Base-by-base conservation (phyloP, 202 grass and related monocot species). In the Saccharum hybrid region DNA sequence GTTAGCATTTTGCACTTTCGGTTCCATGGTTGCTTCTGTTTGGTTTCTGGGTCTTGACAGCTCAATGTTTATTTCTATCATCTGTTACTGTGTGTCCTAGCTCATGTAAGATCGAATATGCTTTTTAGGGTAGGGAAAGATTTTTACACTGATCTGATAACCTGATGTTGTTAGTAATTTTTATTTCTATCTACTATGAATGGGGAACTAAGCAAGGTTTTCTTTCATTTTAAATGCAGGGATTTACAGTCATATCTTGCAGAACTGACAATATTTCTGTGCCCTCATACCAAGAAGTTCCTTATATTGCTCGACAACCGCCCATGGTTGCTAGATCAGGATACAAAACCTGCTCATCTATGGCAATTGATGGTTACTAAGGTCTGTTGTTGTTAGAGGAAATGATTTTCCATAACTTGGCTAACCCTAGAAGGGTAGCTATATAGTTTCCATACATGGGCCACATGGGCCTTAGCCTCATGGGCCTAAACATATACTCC, bases 301-400 rank as follows among this genome's bases (percentile, higher is more conserved):
- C 78, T 88, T 68, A 91, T 98, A 83, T 90, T 98, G 46, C 87
- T 98, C 1, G 92, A 98, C 45, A 98, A 98, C 51, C 83, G 74
- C 40, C 94, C 92, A 77, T 98, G 92, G 95, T 84, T 90, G 87
- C 78, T 87, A 70, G 88, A 91, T 49, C 92, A 90, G 80, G 75
- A 93, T 62, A 91, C 90, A 81, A 90, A 72, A 78, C 90, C 95
- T 71, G 88, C 95, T 83, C 88, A 93, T 57, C 77, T 94, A 33
- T 98, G 95, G 92, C 95, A 98, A 82, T 80, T 98, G 72, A 90
- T 94, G 92, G 92, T 98, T 88, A 98, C 92, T 37, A 98, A 91
- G 90, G 95, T 98, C 31, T 12, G 18, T 59, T 71, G n/a, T 33
- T 66, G 26, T 26, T 26, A 26, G 26, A 26, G 26, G 26, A 26